phyloP scores from a whole-genome alignment of 768 basidiomycete genomes.

The Grammothele lineata region DNA sequence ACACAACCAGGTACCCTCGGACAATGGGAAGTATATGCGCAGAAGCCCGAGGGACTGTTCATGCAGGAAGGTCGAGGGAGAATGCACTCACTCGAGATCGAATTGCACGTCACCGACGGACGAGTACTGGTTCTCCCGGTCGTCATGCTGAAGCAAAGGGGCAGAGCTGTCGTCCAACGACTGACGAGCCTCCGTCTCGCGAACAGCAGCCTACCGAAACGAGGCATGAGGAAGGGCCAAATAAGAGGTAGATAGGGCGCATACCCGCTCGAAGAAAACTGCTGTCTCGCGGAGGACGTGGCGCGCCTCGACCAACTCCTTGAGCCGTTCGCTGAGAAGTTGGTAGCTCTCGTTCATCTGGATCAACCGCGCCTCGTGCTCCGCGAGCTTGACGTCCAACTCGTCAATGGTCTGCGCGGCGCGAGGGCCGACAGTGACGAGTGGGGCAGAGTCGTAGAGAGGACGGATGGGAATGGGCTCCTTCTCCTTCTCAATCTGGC shows the following conservation, averaged over 20 bases:
- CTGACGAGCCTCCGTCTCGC: slow-evolving; percentile 73
- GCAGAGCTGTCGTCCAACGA: slow-evolving; percentile 92
- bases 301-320: slow-evolving; percentile 89
- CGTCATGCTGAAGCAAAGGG: slow-evolving; percentile 88
- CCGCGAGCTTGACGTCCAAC: slow-evolving; percentile 79
- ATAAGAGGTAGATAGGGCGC: slow-evolving; percentile 21
- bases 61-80: too few relatives aligned
- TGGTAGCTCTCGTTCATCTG: slow-evolving; percentile 96
- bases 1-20: too few relatives aligned
- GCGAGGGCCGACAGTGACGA: slow-evolving; percentile 87
- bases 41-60: too few relatives aligned
- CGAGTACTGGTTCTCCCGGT: slow-evolving; percentile 65
- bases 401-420: slow-evolving; percentile 93
- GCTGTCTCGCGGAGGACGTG: slow-evolving; percentile 94
- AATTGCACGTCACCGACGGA: slow-evolving; percentile 50
- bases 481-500: slow-evolving; percentile 83
- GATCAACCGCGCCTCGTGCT: slow-evolving; percentile 77
- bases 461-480: slow-evolving; percentile 81
- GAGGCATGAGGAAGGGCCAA: background rate
- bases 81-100: slow-evolving; percentile 74
- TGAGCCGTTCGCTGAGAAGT: slow-evolving; percentile 76
- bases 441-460: slow-evolving; percentile 78
- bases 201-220: slow-evolving; percentile 66
- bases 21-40: too few relatives aligned
- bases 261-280: slow-evolving; percentile 87